Evolutionary conservation across 2,329 filamentous ascomycete species (phyloP), one percentile per base, ranked within the genome.

Genomic region (Blastomyces percursus): DNA sequence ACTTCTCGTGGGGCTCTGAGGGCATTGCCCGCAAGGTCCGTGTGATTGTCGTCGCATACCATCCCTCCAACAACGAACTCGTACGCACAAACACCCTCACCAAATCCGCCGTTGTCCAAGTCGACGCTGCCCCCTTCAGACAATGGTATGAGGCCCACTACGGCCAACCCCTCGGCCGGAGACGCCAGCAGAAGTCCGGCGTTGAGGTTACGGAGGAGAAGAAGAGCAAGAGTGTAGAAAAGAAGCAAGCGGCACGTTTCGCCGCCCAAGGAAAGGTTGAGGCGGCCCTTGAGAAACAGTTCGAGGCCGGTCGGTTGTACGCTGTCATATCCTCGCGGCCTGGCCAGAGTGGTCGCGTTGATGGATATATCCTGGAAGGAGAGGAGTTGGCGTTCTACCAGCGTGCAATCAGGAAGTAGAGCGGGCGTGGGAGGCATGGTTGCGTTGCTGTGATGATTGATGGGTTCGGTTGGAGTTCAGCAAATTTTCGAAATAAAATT

Each of bases 101-200:
- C 86, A 95, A 92, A 84, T 91, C 91, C 77, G 94, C 94, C 82
- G 90, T 99, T 76, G 90, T 99, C 79, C 94, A 99, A 86, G 84
- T 99, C 82, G 94, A 99, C 81, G 94, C 95, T 74, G 91, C 94
- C 69, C 94, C 94, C 72, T 99, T 99, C 90, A 86, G 94, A 80
- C 93, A 97, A 84, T 99, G 94, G 94, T 99, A 96, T 83, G 94
- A 99, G 87, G 91, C 94, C 72, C 94, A 99, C 89, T 99, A 99
- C 86, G 94, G 94, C 78, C 85, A 90, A 81, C 74, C 84, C 74
- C 78, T 99, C 69, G 94, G 94, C 79, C 90, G 92, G 75, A 89
- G 88, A 82, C 90, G 92, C 82, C 91, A 96, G 84, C 84, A 87
- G 79, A 92, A 95, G 81, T 69, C 73, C 60, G 54, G 54, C 5